A percentile compares a stretch with the other conserved stretches of the same genome.
Conservation (phyloP, 768 basidiomycete genomes). For the Tulasnella sp. region DNA sequence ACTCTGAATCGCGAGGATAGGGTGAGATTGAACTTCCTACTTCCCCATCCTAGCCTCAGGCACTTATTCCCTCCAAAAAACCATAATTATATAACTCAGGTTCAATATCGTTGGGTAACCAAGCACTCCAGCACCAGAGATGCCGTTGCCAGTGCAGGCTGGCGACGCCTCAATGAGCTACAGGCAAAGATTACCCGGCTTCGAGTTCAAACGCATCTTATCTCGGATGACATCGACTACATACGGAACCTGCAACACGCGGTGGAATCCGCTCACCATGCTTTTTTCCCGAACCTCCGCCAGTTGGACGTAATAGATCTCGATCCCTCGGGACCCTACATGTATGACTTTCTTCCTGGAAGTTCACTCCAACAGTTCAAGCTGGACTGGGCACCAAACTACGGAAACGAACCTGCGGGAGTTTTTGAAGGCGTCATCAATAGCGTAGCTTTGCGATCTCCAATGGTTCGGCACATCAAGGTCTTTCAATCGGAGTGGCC, state of each 20-base stretch:
- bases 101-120: not conserved
- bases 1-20: not conserved
- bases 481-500: not conserved
- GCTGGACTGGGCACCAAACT: rapidly evolving
- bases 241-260: not conserved
- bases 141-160: not conserved
- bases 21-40: not conserved
- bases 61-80: not conserved
- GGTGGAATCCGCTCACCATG: not conserved
- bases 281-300: not conserved
- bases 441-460: not conserved
- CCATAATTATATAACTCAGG: too few relatives aligned
- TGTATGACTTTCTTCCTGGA: not conserved
- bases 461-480: not conserved
- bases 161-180: not conserved
- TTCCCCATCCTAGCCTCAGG: too few relatives aligned
- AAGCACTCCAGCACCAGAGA: not conserved
- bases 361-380: not conserved
- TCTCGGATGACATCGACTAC: not conserved
- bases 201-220: not conserved
- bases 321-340: too few relatives aligned
- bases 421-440: not conserved
- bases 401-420: not conserved
- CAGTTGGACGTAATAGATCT: not conserved
- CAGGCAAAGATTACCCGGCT: not conserved